Evolutionary conservation across 371 early-diverging fungal genomes (phyloP), one percentile per base, ranked within the genome.

Genomic region (Mortierella sp.): DNA sequence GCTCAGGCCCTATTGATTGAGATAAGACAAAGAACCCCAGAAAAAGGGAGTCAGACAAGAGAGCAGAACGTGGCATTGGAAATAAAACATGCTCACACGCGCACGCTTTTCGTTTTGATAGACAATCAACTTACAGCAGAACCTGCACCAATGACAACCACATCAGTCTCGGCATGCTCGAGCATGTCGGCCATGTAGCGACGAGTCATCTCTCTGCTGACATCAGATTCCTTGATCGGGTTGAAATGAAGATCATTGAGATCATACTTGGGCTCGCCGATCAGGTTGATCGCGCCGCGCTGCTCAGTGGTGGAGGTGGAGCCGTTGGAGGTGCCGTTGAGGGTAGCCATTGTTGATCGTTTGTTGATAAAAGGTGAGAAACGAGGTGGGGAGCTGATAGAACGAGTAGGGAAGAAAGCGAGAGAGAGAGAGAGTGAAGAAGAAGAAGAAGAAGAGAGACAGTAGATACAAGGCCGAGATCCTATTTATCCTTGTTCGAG

Each of bases 101-200:
- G 19, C 3, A 37, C 5, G 37, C 9, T 30, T 7, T 4, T n/a
- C n/a, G n/a, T n/a, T 21, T n/a, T 12, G 21, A 30, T 28, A 28
- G 55, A 44, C 68, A 80, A 44, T 75, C 66, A 62, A 61, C 84
- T 84, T 81, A 81, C 85, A 65, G 86, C 86, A 60, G 89, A 88
- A 26, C 93, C 93, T 69, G 88, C 89, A 72, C 93, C 93, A 30
- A 92, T 89, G 61, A 92, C 88, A 44, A 92, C 88, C n/a, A 92
- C 91, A 58, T 92, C 93, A 14, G 89, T 86, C 66, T 89, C 90
- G 67, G 90, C 89, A 47, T 83, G 85, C 59, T 90, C 86, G 52
- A 88, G 62, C 86, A 90, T 83, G 66, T 88, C 88, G 57, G 86
- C 84, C 83, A 89, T 86, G 84, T 91, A 92, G 72, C 93, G 86